Conservation (phyloP, 2,329 filamentous ascomycete genomes). For the Neonectria hederae region DNA sequence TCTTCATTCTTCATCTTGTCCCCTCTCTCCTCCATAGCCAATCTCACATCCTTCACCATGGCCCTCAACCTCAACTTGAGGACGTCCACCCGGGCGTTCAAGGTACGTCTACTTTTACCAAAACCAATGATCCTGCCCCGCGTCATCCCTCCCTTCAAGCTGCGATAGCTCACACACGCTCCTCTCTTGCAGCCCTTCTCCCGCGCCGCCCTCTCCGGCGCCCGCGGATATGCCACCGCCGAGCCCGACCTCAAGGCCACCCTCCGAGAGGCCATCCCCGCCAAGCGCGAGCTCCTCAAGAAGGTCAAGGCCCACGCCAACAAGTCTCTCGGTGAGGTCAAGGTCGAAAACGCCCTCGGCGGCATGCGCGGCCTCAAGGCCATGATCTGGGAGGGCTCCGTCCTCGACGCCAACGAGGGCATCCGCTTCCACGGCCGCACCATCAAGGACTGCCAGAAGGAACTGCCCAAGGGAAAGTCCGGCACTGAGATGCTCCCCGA, state of each 20-base stretch:
- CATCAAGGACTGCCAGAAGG: constrained; percentile 96
- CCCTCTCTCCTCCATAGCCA: neutral
- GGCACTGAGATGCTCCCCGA: constrained; percentile 98
- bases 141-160: neutral
- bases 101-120: constrained; percentile 60
- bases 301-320: constrained; percentile 87
- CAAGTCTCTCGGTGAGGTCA: constrained; percentile 90
- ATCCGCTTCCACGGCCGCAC: constrained; percentile 98
- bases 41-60: constrained; percentile 56
- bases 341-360: constrained; percentile 91
- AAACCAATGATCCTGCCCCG: neutral
- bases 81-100: constrained; percentile 69
- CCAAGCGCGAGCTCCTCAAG: constrained; percentile 92
- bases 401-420: constrained; percentile 94
- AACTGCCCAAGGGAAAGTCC: constrained; percentile 89
- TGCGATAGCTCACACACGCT: constrained; percentile 2
- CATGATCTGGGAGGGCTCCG: constrained; percentile 99
- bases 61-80: constrained; percentile 72
- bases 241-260: constrained; percentile 92
- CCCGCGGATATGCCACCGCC: constrained; percentile 74
- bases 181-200: constrained; percentile 41
- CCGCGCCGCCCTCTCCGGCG: constrained; percentile 46
- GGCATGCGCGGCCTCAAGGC: constrained; percentile 98
- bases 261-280: constrained; percentile 84
- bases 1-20: neutral